Percentiles rank a stretch among this genome's conserved stretches.
These are phyloP conservation scores for Trametes sp. DNA, from an alignment of 1,284 basidiomycete genomes.

Conservation along the genomic window DNA sequence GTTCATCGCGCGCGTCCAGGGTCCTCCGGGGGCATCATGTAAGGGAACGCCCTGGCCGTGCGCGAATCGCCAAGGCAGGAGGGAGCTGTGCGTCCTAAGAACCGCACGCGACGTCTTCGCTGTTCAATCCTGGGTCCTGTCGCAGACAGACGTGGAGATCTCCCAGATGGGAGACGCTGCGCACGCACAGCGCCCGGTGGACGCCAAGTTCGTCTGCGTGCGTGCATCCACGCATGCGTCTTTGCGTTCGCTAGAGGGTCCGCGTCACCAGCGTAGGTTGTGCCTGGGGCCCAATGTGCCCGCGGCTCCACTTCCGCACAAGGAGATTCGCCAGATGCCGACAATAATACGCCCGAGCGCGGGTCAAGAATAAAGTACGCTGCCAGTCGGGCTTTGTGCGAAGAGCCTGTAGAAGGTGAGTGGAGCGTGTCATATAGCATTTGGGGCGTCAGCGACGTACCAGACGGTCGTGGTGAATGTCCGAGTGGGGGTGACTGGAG, in stretches of 20 bases:
- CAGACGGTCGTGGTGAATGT: not conserved
- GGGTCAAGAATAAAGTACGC: conserved; percentile 9
- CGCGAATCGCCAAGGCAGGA: too few relatives aligned
- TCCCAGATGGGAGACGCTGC: conserved; percentile 18
- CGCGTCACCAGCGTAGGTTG: conserved; percentile 5
- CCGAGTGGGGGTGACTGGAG: not conserved
- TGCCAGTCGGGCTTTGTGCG: conserved; percentile 14
- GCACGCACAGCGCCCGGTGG: conserved; percentile 8
- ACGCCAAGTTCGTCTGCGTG: not conserved
- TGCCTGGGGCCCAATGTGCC: conserved; percentile 16
- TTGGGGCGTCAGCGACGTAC: conserved; percentile 10
- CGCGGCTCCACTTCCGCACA: conserved; percentile 11
- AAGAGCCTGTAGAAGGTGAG: conserved; percentile 7
- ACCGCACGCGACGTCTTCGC: conserved; percentile 10
- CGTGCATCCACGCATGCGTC: conserved; percentile 4
- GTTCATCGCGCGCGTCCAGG: not conserved
- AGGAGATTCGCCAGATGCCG: conserved; percentile 9
- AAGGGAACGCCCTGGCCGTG: conserved; percentile 5
- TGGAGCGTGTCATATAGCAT: conserved; percentile 18
- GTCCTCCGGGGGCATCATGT: not conserved
- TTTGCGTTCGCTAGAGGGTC: not conserved
- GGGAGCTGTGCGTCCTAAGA: conserved; percentile 5
- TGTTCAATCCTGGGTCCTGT: conserved; percentile 19
- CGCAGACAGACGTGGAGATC: conserved; percentile 22
- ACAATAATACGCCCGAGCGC: conserved; percentile 8